Evolutionary conservation across 1,284 basidiomycete genomes (phyloP).

Genomic region (Cutaneotrichosporon mucoides): DNA sequence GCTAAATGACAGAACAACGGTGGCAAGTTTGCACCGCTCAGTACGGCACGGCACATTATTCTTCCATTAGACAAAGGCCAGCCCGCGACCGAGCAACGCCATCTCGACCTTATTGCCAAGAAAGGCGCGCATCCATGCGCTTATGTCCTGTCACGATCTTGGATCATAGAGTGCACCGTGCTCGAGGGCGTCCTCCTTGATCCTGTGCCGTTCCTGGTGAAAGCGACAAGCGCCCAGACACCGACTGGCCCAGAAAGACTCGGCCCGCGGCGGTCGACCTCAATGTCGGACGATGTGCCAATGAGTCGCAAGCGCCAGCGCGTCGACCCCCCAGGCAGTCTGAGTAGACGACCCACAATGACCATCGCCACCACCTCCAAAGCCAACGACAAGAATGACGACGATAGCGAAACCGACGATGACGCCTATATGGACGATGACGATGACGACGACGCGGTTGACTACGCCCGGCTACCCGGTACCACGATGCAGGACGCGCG

Average conservation of each 20-base stretch:
- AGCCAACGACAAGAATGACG: background rate
- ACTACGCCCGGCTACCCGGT: background rate
- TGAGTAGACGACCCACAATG: background rate
- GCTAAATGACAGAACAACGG: background rate
- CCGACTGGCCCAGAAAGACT: background rate
- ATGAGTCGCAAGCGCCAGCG: slow-evolving; percentile 13
- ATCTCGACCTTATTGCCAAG: background rate
- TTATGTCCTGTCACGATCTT: slow-evolving; percentile 2
- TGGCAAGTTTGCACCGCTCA: background rate
- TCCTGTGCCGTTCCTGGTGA: background rate
- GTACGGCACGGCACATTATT: background rate
- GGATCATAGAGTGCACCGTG: background rate
- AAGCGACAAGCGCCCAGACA: too few species aligned
- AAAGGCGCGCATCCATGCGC: background rate
- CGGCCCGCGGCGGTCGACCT: slow-evolving; percentile 13
- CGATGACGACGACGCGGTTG: background rate
- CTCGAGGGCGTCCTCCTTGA: background rate
- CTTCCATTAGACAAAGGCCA: slow-evolving; percentile 1
- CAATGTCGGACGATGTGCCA: slow-evolving; percentile 12
- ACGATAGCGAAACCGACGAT: background rate
- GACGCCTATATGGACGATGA: too few species aligned
- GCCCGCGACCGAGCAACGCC: background rate
- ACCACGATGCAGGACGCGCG: background rate
- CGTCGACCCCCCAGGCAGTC: background rate
- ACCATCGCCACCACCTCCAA: too few species aligned